phyloP scores from a whole-genome alignment of 2,329 filamentous ascomycete genomes.

The Diplocarpon rosae region DNA sequence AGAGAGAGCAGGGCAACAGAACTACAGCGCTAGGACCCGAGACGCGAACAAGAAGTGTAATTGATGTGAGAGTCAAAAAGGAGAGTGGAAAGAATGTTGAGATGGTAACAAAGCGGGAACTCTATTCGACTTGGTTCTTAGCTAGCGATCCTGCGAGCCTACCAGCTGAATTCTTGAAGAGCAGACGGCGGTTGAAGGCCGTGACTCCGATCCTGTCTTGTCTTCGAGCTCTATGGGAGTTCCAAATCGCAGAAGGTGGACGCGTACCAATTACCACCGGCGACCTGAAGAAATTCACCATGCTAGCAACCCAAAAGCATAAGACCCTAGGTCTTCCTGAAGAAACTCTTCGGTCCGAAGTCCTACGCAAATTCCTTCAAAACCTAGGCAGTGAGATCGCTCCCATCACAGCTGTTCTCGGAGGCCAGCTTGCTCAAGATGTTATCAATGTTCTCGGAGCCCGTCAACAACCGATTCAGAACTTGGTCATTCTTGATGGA shows the following conservation, averaged over 20 bases:
- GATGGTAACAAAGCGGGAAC: constrained; percentile 81
- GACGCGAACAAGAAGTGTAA: constrained; percentile 64
- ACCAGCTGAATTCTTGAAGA: constrained; percentile 55
- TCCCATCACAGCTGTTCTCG: constrained; percentile 79
- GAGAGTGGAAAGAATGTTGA: constrained; percentile 65
- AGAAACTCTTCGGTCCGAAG: constrained; percentile 56
- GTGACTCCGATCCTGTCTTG: constrained; percentile 82
- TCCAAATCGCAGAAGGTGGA: constrained; percentile 44
- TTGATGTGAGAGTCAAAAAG: constrained; percentile 59
- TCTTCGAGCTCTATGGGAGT: constrained; percentile 83
- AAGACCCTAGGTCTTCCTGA: constrained; percentile 59
- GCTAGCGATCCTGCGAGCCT: constrained; percentile 68
- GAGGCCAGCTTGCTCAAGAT: constrained; percentile 85
- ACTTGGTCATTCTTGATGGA: constrained; percentile 85
- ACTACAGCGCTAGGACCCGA: constrained; percentile 51
- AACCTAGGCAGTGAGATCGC: constrained; percentile 77
- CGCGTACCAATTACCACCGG: constrained; percentile 42
- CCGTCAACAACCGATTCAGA: constrained; percentile 90
- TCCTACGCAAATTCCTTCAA: constrained; percentile 75
- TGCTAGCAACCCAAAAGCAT: constrained; percentile 67
- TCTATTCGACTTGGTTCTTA: constrained; percentile 81
- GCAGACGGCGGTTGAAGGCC: constrained; percentile 55
- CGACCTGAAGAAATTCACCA: constrained; percentile 68
- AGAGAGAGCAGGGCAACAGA: constrained; percentile 72
- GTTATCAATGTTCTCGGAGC: constrained; percentile 92